phyloP scores from a whole-genome alignment of 192 early-diverging fungal genomes.

The Coemansia sp. region DNA sequence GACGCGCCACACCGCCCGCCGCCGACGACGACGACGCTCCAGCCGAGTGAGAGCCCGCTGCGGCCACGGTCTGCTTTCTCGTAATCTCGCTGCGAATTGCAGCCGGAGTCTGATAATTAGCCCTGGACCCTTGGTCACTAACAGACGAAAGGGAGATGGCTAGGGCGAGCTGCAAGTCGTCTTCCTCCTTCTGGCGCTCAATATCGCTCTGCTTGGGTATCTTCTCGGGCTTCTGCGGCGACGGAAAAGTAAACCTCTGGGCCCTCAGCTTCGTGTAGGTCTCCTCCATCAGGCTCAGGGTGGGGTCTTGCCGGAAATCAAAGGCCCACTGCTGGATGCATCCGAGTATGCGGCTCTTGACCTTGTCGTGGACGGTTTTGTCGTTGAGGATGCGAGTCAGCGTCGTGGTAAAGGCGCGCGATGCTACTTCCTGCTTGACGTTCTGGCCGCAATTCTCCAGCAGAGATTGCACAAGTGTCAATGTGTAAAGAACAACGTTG shows the following conservation, averaged over 20 bases:
- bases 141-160: constrained; percentile 79
- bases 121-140: neutral
- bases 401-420: constrained; percentile 78
- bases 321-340: constrained; percentile 90
- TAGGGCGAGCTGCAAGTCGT: constrained; percentile 89
- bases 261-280: constrained; percentile 57
- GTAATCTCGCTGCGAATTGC: constrained; percentile 51
- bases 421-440: constrained; percentile 82
- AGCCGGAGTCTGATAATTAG: constrained; percentile 35
- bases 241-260: constrained; percentile 63
- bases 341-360: constrained; percentile 78
- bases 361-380: constrained; percentile 74
- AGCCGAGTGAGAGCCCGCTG: neutral
- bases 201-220: constrained; percentile 63
- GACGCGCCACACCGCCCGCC: constrained; percentile 12
- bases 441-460: constrained; percentile 85
- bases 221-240: constrained; percentile 81
- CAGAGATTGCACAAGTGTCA: constrained; percentile 80
- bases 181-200: constrained; percentile 92
- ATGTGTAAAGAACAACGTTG: constrained; percentile 70
- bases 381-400: constrained; percentile 73
- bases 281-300: constrained; percentile 78
- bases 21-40: neutral
- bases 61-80: constrained; percentile 39
- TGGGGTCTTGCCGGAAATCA: constrained; percentile 75